These are phyloP conservation scores for Phytopythium vexans DNA, from an alignment of 352 stramenopile species.

Conservation along the genomic window DNA sequence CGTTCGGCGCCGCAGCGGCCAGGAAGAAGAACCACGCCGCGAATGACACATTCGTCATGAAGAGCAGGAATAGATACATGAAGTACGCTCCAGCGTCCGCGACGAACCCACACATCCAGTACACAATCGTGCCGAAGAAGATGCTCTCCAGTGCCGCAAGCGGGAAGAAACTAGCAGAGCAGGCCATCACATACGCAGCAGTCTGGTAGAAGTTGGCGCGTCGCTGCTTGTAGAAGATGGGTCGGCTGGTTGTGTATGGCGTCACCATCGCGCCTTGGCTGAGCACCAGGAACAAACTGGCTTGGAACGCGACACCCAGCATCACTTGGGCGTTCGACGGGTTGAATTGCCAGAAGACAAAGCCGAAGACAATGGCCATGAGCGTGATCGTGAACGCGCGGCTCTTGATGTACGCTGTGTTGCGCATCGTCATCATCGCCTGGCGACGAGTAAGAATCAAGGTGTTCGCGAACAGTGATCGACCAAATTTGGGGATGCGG, in stretches of 20 bases:
- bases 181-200: conserved; percentile 47
- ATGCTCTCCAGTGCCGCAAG: conserved; percentile 38
- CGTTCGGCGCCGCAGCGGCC: too few relatives aligned
- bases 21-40: conserved; percentile 23
- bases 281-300: conserved; percentile 61
- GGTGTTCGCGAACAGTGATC: conserved; percentile 24
- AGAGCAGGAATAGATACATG: conserved; percentile 13
- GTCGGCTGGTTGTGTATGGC: too few relatives aligned
- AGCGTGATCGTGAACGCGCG: conserved; percentile 17
- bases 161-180: conserved; percentile 11
- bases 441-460: too few relatives aligned
- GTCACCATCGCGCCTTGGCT: conserved; percentile 53
- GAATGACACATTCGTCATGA: conserved; percentile 14
- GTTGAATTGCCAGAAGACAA: conserved; percentile 23
- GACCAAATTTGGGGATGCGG: conserved; percentile 49
- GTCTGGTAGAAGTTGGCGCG: too few relatives aligned
- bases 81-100: conserved; percentile 9
- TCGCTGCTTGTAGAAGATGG: conserved; percentile 82
- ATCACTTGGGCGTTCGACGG: conserved; percentile 16
- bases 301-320: conserved; percentile 65
- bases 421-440: conserved; percentile 36
- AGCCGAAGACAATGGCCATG: conserved; percentile 25
- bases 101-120: too few relatives aligned
- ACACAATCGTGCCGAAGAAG: conserved; percentile 67
- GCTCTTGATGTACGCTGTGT: conserved; percentile 19